Conservation (phyloP, 306 rosid species). For the Argentina anserina region DNA sequence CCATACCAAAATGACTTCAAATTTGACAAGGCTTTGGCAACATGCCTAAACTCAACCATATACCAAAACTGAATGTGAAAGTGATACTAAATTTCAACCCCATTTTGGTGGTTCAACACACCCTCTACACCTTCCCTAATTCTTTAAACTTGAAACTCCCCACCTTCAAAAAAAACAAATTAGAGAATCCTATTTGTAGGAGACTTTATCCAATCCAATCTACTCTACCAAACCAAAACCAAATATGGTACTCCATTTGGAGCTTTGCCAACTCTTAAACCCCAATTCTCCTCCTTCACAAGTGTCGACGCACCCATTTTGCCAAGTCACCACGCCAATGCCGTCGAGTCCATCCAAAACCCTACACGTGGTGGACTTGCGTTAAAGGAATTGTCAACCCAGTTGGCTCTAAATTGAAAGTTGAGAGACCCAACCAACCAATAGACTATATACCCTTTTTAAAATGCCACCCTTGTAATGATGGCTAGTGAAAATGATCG, state of each 20-base stretch:
- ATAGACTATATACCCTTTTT: slow-evolving; percentile 13
- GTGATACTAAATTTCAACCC: slow-evolving; percentile 41
- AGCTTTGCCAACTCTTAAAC: slow-evolving; percentile 13
- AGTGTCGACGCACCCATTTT: slow-evolving; percentile 31
- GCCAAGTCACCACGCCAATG: slow-evolving; percentile 18
- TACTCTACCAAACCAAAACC: slow-evolving; percentile 29
- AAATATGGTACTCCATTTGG: slow-evolving; percentile 3
- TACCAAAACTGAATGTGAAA: slow-evolving; percentile 7
- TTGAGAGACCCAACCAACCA: slow-evolving; percentile 58
- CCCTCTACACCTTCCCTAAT: slow-evolving; percentile 16
- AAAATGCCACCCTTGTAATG: slow-evolving; percentile 8
- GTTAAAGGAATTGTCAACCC: slow-evolving; percentile 49
- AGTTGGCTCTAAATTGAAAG: slow-evolving; percentile 9
- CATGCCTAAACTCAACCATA: slow-evolving; percentile 19
- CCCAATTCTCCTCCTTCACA: too few relatives aligned
- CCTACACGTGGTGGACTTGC: slow-evolving; percentile 41
- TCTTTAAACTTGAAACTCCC: slow-evolving; percentile 1
- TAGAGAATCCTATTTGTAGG: slow-evolving; percentile 31
- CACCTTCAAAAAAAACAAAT: slow-evolving; percentile 25
- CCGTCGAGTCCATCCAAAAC: slow-evolving; percentile 33
- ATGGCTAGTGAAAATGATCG: not conserved
- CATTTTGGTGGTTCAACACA: slow-evolving; percentile 59
- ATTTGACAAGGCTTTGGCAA: slow-evolving; percentile 34
- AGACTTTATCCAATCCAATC: slow-evolving; percentile 28
- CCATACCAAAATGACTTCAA: slow-evolving; percentile 27